Percentiles rank a stretch among this genome's conserved stretches.
Conservation (phyloP, 73 alveolate species). For the Symbiodinium natans region DNA sequence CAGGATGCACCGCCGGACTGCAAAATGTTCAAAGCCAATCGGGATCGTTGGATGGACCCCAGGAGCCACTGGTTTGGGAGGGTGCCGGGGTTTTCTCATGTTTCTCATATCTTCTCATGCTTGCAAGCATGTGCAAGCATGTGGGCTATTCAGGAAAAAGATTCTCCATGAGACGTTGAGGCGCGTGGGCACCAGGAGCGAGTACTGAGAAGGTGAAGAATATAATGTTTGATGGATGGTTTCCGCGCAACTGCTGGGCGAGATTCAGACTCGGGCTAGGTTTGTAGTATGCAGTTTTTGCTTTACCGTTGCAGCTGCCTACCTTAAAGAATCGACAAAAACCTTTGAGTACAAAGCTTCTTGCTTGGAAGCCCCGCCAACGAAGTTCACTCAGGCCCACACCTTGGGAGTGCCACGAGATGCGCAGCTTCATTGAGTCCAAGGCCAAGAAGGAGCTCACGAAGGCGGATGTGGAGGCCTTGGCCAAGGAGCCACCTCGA, state of each 20-base stretch:
- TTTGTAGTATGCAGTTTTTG: no score
- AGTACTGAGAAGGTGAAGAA: background rate
- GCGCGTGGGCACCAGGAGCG: background rate
- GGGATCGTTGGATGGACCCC: constrained; percentile 83
- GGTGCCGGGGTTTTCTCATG: no score
- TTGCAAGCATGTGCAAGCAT: no score
- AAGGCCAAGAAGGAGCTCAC: background rate
- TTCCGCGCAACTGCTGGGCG: no score
- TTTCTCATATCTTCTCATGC: no score
- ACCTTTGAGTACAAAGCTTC: no score
- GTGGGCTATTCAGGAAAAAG: background rate
- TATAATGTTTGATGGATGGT: no score
- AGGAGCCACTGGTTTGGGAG: constrained; percentile 42
- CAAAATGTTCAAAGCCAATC: constrained; percentile 72
- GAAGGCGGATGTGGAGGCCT: constrained; percentile 24
- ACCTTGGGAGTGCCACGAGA: constrained; percentile 62
- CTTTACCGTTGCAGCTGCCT: no score
- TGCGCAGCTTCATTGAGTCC: background rate
- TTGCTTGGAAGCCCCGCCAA: no score
- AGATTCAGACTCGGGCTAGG: no score
- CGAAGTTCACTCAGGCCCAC: no score
- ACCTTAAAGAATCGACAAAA: no score
- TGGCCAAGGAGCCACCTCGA: constrained; percentile 27
- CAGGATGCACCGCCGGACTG: constrained; percentile 84
- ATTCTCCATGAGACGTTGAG: background rate